Evolutionary conservation across 2,329 filamentous ascomycete species (phyloP), one percentile per base, ranked within the genome.

Genomic region (Talaromyces sp.): DNA sequence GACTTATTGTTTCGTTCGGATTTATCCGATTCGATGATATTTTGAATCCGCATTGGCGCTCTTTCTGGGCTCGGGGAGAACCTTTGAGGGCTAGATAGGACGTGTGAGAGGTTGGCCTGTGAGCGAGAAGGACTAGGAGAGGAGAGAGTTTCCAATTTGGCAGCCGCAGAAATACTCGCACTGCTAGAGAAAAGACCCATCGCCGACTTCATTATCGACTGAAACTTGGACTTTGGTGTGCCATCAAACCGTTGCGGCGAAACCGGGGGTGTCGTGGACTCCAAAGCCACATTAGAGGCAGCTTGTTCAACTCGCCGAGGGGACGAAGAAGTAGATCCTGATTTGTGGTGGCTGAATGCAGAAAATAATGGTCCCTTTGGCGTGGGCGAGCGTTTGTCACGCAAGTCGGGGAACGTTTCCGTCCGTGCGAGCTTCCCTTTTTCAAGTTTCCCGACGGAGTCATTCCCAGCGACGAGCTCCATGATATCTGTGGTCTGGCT

Each of bases 211-310:
- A 97, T 81, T 63, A 96, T 92, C 10, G 93, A 96, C 54, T 93
- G 96, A 55, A 98, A 81, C 72, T 92, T 96, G 70, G 90, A 91
- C 78, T 96, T 98, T 30, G 95, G 93, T 5, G 92, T 92, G 62
- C 89, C 93, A 66, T 96, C 92, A 78, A 73, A 84, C 77, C 73
- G 82, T 68, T 68, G 73, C 30, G 85, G 85, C 27, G 85, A 87
- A 32, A 81, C 82, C 55, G 76, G 74, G 30, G 85, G 84, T 57
- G 84, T 87, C 17, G 84, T 87, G 13, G 85, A 81, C 9, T 76
- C 77, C 28, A 22, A 33, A 25, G 83, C 73, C 19, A 80, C 80
- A 63, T 86, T 85, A 0, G 86, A 86, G 1, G 84, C 81, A 0
- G 90, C 91, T 65, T 86, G 83, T 59, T 84, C 78, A 42, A 69